Evolutionary conservation across 2,329 filamentous ascomycete genomes (phyloP), one percentile per base, ranked within the genome.

Genomic region (Neonectria sp.): DNA sequence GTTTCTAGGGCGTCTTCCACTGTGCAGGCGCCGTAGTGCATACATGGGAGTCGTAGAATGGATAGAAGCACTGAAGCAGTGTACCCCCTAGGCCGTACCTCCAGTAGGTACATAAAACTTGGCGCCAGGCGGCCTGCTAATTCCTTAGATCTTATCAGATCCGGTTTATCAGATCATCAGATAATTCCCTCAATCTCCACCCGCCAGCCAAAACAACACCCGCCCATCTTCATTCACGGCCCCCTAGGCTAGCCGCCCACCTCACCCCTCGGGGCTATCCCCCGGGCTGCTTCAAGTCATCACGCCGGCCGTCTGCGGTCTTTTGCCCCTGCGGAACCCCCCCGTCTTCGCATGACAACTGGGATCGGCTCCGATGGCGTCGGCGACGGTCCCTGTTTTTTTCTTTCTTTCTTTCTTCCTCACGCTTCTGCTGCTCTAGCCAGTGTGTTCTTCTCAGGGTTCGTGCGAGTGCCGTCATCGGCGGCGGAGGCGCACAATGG

Each of bases 131-230:
- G 21, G 43, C 35, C 43, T 51, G 60, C 49, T 67, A 62, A 65
- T 65, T 71, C 68, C 67, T 73, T 74, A 74, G 76, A 81, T 82
- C 78, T 82, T 82, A 81, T 82, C 79, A 75, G 79, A 81, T 81
- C 78, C 79, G 74, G 77, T 84, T 86, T 86, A 87, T 86, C 85
- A 84, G 85, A 87, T 87, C 79, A 86, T 86, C 84, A 84, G 84
- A 86, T 86, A 84, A 82, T 79, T 80, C 78, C 78, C 81, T 82
- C 81, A 80, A 76, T 77, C 77, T 74, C 77, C 79, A 79, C 78
- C 43, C 55, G 51, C 55, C 55, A 43, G 15, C 21, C 37, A 29
- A 43, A 59, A 52, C 43, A 51, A 29, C 59, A 61, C 59, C 63
- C 58, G 59, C 57, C 51, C 35, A 45, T 61, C 60, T 69, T 68